A percentile compares a stretch with the other conserved stretches of the same genome.
Evolutionary conservation across 2,329 filamentous ascomycete genomes (phyloP).

Genomic region (Huntiella omanensis): DNA sequence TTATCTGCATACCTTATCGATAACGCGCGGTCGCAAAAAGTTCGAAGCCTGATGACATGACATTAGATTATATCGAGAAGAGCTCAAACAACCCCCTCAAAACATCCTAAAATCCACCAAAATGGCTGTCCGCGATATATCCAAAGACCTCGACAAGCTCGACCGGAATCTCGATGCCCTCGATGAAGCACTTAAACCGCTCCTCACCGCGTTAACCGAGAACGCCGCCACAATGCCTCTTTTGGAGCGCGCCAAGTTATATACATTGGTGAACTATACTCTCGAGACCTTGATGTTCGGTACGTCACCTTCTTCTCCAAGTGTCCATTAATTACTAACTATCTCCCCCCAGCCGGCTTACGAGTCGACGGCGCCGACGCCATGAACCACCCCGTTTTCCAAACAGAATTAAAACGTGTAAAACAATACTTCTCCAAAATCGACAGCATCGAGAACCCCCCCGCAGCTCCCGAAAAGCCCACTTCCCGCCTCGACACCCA

Average conservation of each 20-base stretch:
- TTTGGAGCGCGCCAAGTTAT: constrained; percentile 88
- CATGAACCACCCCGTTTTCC: constrained; percentile 69
- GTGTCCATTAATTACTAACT: no score
- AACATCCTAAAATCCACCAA: neutral
- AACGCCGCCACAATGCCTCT: constrained; percentile 64
- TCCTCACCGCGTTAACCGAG: constrained; percentile 48
- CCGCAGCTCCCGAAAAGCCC: constrained; percentile 17
- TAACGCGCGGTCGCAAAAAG: constrained; percentile 4
- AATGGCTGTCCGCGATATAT: constrained; percentile 35
- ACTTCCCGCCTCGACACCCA: constrained; percentile 46
- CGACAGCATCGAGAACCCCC: constrained; percentile 50
- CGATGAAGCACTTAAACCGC: constrained; percentile 53
- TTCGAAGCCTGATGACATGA: neutral
- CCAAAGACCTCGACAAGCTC: constrained; percentile 52
- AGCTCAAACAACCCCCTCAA: neutral
- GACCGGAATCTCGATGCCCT: constrained; percentile 64
- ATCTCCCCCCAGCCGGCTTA: constrained; percentile 36
- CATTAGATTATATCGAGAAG: neutral
- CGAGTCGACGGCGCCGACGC: constrained; percentile 62
- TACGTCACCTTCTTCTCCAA: no score
- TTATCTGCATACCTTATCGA: constrained; percentile 9
- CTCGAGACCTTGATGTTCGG: constrained; percentile 83
- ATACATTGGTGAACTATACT: constrained; percentile 71
- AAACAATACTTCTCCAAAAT: constrained; percentile 90
- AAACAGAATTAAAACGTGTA: constrained; percentile 59